Evolutionary conservation across 257 asterid species (phyloP).

Genomic region (Solanum rostratum): DNA sequence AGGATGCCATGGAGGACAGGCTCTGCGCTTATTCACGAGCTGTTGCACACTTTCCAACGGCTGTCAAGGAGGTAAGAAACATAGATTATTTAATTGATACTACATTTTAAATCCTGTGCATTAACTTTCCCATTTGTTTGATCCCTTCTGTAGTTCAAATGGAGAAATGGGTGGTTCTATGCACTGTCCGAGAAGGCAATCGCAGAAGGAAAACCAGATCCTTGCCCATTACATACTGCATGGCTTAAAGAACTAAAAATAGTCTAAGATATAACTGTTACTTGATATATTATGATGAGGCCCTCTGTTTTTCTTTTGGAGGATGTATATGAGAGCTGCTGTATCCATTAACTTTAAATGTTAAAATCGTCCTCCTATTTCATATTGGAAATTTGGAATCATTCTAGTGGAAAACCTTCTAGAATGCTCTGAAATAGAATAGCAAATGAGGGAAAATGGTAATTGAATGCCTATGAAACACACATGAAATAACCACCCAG

Average conservation of each 20-base stretch:
- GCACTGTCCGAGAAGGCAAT: conserved; percentile 77
- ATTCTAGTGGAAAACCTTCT: neutral
- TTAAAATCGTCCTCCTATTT: neutral
- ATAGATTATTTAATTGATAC: neutral
- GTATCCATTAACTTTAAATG: neutral
- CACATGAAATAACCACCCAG: neutral
- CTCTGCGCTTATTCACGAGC: conserved; percentile 90
- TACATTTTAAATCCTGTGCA: neutral
- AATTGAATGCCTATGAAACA: neutral
- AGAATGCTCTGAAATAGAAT: too few species aligned
- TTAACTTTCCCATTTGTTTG: neutral
- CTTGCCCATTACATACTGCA: conserved; percentile 86
- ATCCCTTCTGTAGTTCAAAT: conserved; percentile 52
- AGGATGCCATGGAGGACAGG: conserved; percentile 69
- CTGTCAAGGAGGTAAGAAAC: conserved; percentile 81
- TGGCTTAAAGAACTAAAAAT: conserved; percentile 88
- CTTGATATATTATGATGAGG: neutral
- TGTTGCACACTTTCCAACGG: conserved; percentile 93
- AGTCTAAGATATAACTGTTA: conserved; percentile 17
- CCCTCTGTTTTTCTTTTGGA: neutral
- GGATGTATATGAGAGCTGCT: neutral
- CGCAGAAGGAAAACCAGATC: conserved; percentile 72
- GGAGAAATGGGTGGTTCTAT: conserved; percentile 98
- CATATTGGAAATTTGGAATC: neutral
- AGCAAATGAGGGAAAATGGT: too few species aligned